phyloP scores from a whole-genome alignment of 441 rosid genomes.

The Gossypium davidsonii region DNA sequence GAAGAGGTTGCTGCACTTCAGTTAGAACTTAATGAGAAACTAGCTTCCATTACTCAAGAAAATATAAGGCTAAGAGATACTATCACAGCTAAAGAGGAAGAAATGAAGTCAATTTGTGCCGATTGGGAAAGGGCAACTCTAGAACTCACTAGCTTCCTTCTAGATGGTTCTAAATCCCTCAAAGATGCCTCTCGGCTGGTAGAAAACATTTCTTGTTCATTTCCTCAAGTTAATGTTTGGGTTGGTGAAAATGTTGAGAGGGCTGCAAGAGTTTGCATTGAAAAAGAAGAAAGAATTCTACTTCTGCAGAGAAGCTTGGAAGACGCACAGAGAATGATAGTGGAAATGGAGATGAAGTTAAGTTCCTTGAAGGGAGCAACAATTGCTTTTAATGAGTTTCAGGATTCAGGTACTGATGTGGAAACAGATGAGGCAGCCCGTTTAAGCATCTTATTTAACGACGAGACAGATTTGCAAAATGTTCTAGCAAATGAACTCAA shows the following conservation, averaged over 20 bases:
- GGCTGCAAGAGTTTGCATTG: conserved; percentile 72
- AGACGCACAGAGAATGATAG: conserved; percentile 68
- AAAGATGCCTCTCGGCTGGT: conserved; percentile 71
- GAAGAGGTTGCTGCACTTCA: conserved; percentile 69
- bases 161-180: conserved; percentile 84
- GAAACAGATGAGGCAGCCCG: conserved; percentile 32
- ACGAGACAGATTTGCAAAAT: conserved; percentile 38
- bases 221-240: conserved; percentile 60
- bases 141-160: conserved; percentile 77
- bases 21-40: conserved; percentile 50
- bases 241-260: conserved; percentile 68
- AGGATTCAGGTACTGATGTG: conserved; percentile 29
- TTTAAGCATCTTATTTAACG: conserved; percentile 31
- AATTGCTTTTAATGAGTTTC: conserved; percentile 50
- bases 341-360: conserved; percentile 75
- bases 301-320: conserved; percentile 78
- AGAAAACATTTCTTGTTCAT: conserved; percentile 56
- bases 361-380: conserved; percentile 70
- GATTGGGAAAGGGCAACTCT: conserved; percentile 90
- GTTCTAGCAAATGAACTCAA: conserved; percentile 35
- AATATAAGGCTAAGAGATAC: conserved; percentile 45
- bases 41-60: conserved; percentile 49
- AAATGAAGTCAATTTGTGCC: conserved; percentile 36
- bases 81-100: conserved; percentile 58
- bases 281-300: conserved; percentile 74